Percentiles rank a stretch among this genome's conserved stretches.
Conservation (phyloP, 345 rosid genomes). For the Arabidopsis suecica region DNA sequence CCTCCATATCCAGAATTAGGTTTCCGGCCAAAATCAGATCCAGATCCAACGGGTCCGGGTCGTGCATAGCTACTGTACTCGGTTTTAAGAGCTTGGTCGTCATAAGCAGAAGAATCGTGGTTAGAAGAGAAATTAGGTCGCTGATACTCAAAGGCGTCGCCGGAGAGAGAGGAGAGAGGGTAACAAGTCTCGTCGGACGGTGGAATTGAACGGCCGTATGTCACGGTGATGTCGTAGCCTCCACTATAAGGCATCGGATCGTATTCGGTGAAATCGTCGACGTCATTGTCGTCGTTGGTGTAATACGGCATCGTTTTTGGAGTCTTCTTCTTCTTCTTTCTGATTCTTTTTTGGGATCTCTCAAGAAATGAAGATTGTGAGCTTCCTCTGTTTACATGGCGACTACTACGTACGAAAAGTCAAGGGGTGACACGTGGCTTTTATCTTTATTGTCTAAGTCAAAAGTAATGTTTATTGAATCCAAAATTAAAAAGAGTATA, state of each 20-base stretch:
- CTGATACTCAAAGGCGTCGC: conserved; percentile 67
- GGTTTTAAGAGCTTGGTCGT: conserved; percentile 57
- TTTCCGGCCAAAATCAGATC: conserved; percentile 43
- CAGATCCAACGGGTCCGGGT: conserved; percentile 50
- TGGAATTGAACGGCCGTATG: conserved; percentile 78
- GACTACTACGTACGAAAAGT: conserved; percentile 30
- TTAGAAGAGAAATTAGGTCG: conserved; percentile 66
- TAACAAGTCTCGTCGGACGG: conserved; percentile 75
- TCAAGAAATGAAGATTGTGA: neutral
- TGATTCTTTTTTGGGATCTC: neutral
- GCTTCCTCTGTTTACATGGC: conserved; percentile 25
- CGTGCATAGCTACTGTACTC: conserved; percentile 83
- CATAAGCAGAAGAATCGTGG: conserved; percentile 68
- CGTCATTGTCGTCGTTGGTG: conserved; percentile 57
- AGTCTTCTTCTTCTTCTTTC: neutral
- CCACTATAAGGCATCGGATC: conserved; percentile 92
- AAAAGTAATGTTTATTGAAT: neutral
- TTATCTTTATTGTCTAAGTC: conserved; percentile 5
- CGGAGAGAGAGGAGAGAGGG: conserved; percentile 52
- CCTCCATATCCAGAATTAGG: conserved; percentile 42
- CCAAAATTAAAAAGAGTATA: too few relatives aligned
- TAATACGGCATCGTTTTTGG: conserved; percentile 76
- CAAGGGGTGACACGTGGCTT: conserved; percentile 36
- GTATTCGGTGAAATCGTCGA: conserved; percentile 70
- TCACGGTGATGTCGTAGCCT: conserved; percentile 68